Percentiles rank a stretch among this genome's conserved stretches.
Conservation (phyloP, 164 flowering plant genomes). For the Echeveria elegans region DNA sequence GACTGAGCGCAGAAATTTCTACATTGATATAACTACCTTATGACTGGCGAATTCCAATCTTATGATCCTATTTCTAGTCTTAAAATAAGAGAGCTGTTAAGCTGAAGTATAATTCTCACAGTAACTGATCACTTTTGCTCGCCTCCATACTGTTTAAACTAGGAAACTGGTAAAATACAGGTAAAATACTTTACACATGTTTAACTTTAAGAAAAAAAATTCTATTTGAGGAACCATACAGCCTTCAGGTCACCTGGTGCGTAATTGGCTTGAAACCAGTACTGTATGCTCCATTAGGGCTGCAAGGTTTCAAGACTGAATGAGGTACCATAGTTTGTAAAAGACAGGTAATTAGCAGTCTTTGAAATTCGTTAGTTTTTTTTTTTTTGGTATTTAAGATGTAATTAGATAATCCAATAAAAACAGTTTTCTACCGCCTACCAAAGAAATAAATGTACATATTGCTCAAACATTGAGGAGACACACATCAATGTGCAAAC, state of each 20-base stretch:
- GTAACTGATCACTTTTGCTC: background rate
- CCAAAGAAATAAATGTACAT: background rate
- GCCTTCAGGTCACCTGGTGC: conserved; percentile 90
- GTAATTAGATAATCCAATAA: background rate
- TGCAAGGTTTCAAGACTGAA: conserved; percentile 41
- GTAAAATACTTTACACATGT: background rate
- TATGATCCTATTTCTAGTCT: too few relatives aligned
- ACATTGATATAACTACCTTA: conserved; percentile 4
- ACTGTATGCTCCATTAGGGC: conserved; percentile 97
- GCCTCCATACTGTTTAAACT: conserved; percentile 3
- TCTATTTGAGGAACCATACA: conserved; percentile 14
- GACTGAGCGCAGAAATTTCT: conserved; percentile 80
- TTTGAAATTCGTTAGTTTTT: too few relatives aligned
- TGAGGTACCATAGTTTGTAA: too few relatives aligned
- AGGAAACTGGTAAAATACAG: background rate
- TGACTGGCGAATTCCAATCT: too few relatives aligned
- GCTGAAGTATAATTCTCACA: too few relatives aligned
- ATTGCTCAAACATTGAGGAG: too few relatives aligned
- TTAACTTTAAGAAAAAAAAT: background rate
- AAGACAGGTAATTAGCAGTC: background rate
- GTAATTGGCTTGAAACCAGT: conserved; percentile 90
- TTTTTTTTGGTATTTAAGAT: too few relatives aligned
- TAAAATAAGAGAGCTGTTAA: too few relatives aligned
- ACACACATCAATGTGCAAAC: background rate
- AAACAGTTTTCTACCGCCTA: background rate